A percentile compares a stretch with the other conserved stretches of the same genome.
phyloP scores from a whole-genome alignment of 352 stramenopile species.

The Albugo laibachii region DNA sequence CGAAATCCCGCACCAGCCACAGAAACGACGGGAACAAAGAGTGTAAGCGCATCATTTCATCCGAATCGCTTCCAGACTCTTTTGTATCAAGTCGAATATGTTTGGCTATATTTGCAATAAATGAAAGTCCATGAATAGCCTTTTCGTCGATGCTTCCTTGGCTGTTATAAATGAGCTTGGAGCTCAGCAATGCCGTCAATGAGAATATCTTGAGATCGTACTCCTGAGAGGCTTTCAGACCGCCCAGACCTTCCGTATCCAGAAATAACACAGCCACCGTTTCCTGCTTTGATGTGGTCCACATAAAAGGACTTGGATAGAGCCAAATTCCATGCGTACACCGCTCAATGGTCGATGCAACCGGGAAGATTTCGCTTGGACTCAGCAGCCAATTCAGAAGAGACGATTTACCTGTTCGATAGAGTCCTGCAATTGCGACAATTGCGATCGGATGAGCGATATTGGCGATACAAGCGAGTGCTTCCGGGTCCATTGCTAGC shows the following conservation, averaged over 20 bases:
- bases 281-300: constrained; percentile 39
- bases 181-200: constrained; percentile 65
- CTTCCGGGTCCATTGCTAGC: constrained; percentile 64
- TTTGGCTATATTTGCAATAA: constrained; percentile 76
- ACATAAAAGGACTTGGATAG: constrained; percentile 44
- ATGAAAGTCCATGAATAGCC: constrained; percentile 60
- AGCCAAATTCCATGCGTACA: constrained; percentile 79
- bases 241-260: constrained; percentile 74
- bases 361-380: constrained; percentile 44
- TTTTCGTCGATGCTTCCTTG: constrained; percentile 72
- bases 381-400: constrained; percentile 78
- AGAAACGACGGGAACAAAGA: constrained; percentile 78
- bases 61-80: constrained; percentile 11
- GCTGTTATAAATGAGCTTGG: constrained; percentile 79
- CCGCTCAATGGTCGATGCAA: constrained; percentile 60
- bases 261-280: constrained; percentile 67
- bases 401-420: constrained; percentile 74
- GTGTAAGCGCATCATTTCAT: constrained; percentile 55
- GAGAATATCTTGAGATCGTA: constrained; percentile 80
- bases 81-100: constrained; percentile 62
- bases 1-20: constrained; percentile 80
- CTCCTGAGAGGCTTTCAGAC: constrained; percentile 62
- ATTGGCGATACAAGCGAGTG: constrained; percentile 32
- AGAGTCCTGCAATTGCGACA: constrained; percentile 68
- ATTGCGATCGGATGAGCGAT: constrained; percentile 64